Evolutionary conservation across 2,329 filamentous ascomycete species (phyloP), one percentile per base, ranked within the genome.

Genomic region (Colletotrichum ledebouriae): DNA sequence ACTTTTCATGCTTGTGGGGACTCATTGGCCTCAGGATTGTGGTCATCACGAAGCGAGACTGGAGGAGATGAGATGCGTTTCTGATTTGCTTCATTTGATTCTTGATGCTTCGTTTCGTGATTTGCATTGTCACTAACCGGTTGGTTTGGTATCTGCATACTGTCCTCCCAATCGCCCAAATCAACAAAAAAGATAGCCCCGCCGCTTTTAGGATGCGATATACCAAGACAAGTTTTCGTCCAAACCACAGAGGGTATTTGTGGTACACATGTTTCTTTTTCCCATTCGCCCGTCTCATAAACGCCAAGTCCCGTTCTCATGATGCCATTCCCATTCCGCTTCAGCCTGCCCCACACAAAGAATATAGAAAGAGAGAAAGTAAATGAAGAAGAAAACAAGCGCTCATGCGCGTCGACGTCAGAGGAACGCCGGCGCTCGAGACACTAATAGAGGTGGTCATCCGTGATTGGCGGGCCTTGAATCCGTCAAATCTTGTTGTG

Each of bases 321-420:
- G 29, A 55, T 49, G 49, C 60, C 33, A 63, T 57, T 29, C 50
- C 25, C 33, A 63, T 41, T 57, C 50, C 60, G 17, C 52, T 25
- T 17, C 49, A 17, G 17, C 25, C 17, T 22, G 49, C 57, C 20
- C 57, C 47, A 20, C 47, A 20, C 39, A 17, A 11, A 39, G n/a
- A 12, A 49, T 17, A 20, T 13, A 29, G 37, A 47, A 13, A n/a
- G 9, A 10, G 13, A 25, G 6, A 20, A 17, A 39, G 56, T 11
- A 15, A 13, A 42, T 17, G 15, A 33, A 22, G 22, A 15, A 11
- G 11, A 52, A 44, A 49, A 44, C 46, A 37, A 57, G 42, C 34
- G 63, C 59, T 50, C 59, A 63, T 67, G 64, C 64, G 52, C 34
- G 25, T 44, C 59, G 64, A 67, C 64, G 64, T 67, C 64, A 67